Evolutionary conservation across 352 stramenopile species (phyloP).

Genomic region (Phytophthora rubi): DNA sequence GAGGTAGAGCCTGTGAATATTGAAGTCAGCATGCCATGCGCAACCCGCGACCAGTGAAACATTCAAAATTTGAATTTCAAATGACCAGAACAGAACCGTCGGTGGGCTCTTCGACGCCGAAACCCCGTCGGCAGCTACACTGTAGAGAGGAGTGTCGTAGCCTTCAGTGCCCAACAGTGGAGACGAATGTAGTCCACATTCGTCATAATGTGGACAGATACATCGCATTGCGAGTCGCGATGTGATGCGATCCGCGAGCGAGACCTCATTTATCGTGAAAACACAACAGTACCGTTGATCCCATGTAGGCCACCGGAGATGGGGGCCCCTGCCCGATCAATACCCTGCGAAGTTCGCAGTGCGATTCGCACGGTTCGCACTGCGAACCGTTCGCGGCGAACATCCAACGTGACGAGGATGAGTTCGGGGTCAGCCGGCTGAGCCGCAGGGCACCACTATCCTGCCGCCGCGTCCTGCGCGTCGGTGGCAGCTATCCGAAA

Average conservation of each 20-base stretch:
- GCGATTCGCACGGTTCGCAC: no score
- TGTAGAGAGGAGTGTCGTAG: no score
- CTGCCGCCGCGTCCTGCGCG: slow-evolving; percentile 21
- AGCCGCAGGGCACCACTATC: slow-evolving; percentile 12
- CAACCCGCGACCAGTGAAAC: no score
- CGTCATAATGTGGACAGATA: background rate
- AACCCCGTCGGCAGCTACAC: no score
- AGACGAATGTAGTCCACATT: no score
- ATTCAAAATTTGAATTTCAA: no score
- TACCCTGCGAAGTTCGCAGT: background rate
- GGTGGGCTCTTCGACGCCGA: no score
- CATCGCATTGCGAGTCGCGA: background rate
- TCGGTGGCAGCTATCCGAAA: slow-evolving; percentile 2
- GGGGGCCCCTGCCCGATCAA: slow-evolving; percentile 21
- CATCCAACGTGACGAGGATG: slow-evolving; percentile 18
- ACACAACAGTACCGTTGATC: background rate
- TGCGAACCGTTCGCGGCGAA: background rate
- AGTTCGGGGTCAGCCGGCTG: slow-evolving; percentile 1
- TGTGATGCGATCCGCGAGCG: no score
- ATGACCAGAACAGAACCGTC: no score
- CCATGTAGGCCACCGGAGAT: slow-evolving; percentile 2
- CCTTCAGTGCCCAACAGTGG: no score
- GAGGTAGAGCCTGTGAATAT: no score
- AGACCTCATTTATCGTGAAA: background rate
- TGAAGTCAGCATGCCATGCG: no score